phyloP scores from a whole-genome alignment of 345 rosid species.

The Lagerstroemia speciosa region DNA sequence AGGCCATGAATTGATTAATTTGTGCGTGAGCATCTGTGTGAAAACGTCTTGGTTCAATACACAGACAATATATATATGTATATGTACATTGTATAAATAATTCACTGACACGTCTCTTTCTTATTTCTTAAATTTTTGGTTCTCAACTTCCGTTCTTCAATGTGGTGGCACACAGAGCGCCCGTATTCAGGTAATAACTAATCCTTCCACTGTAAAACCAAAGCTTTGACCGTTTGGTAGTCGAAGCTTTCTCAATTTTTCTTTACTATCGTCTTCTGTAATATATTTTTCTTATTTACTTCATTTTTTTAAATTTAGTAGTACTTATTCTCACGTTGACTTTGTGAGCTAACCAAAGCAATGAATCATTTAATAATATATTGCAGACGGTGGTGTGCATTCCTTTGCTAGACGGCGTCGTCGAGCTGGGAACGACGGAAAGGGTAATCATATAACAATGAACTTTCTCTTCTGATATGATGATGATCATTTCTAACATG shows the following conservation, averaged over 20 bases:
- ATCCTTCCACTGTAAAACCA: neutral
- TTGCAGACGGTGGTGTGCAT: conserved; percentile 86
- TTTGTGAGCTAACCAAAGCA: neutral
- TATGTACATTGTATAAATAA: neutral
- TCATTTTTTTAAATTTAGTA: neutral
- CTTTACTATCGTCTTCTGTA: neutral
- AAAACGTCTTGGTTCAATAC: too few relatives aligned
- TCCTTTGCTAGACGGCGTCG: conserved; percentile 81
- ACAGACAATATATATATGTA: neutral
- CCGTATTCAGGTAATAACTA: conserved; percentile 43
- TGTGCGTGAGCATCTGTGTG: too few relatives aligned
- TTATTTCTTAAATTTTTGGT: neutral
- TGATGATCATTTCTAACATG: too few relatives aligned
- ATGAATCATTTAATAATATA: neutral
- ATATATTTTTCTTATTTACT: neutral
- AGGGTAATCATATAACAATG: conserved; percentile 33
- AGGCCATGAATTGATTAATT: too few relatives aligned
- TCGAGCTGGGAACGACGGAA: conserved; percentile 73
- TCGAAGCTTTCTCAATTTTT: neutral
- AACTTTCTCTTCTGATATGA: too few relatives aligned
- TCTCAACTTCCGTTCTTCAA: conserved; percentile 8
- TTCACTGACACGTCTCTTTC: neutral
- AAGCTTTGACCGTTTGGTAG: conserved; percentile 4
- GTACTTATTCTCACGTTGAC: neutral
- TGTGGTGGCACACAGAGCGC: conserved; percentile 41